These are phyloP conservation scores for Mucor mucedo DNA, from an alignment of 371 early-diverging fungal species.

Conservation along the genomic window DNA sequence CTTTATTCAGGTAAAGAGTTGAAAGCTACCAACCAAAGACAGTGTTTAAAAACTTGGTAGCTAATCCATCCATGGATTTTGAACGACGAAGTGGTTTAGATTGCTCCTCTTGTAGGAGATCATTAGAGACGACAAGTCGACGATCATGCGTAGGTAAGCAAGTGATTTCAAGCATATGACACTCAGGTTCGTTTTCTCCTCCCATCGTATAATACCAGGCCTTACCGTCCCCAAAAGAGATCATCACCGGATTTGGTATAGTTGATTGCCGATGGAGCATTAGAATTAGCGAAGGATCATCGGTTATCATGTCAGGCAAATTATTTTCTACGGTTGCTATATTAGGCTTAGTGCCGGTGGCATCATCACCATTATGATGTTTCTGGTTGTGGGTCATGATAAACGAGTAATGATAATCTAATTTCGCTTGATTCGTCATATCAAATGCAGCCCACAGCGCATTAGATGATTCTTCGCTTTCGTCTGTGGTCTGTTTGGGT, in stretches of 20 bases:
- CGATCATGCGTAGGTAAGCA: slow-evolving; percentile 13
- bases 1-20: neutral
- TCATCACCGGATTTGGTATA: slow-evolving; percentile 6
- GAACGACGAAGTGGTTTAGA: slow-evolving; percentile 4
- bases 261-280: slow-evolving; percentile 10
- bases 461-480: neutral
- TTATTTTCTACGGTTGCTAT: neutral
- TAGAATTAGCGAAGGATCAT: neutral
- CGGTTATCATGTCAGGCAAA: neutral
- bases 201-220: slow-evolving; percentile 7
- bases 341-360: neutral
- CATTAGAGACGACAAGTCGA: slow-evolving; percentile 20
- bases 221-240: slow-evolving; percentile 2
- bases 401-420: slow-evolving; percentile 15
- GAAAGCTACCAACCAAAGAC: slow-evolving; percentile 5
- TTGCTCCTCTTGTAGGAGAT: neutral
- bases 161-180: slow-evolving; percentile 10
- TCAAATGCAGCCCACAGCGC: slow-evolving; percentile 20
- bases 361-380: neutral
- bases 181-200: slow-evolving; percentile 1
- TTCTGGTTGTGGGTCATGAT: neutral
- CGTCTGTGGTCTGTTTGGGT: neutral
- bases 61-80: slow-evolving; percentile 20
- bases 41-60: slow-evolving; percentile 13
- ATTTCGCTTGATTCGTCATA: slow-evolving; percentile 16